Evolutionary conservation across 495 filamentous ascomycete species (phyloP), one percentile per base, ranked within the genome.

Genomic region (Penicillium lividum): DNA sequence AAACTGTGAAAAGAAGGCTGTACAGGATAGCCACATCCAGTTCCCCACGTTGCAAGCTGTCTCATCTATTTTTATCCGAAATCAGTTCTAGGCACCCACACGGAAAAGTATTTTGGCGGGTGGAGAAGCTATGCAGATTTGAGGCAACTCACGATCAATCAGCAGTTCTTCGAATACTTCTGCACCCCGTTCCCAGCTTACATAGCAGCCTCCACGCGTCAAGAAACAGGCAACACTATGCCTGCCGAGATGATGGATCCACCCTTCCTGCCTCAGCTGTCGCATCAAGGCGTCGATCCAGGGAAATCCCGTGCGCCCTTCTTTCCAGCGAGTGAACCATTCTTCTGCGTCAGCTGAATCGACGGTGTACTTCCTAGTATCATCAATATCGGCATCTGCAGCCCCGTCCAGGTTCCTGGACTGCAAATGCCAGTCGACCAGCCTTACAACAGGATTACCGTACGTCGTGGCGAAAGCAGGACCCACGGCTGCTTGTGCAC

Each of bases 221-320:
- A 90, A 72, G 66, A 91, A 89, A 59, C 85, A 90, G 5, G 87
- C 88, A 2, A 91, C 85, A 51, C 85, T 81, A 60, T 91, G 88
- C 15, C 87, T 81, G 2, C 85, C 87, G 0, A 89, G 77, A 61
- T 90, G 88, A 63, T 90, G 87, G 38, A 91, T 89, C 87, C 86
- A 91, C 16, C 88, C 87, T 64, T 89, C 86, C 3, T 67, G 62
- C 9, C 73, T 71, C n/a, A 91, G 73, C 67, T 91, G 87, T 4
- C 87, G 84, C 87, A 91, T 90, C 33, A 90, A 66, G 0, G 86
- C 87, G 61, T 91, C 88, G 58, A 91, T 88, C 79, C 83, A 89
- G 3, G 88, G 87, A 59, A 90, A 89, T 2, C 87, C 87, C 0
- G 87, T 90, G 36, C 71, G 68, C 7, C 87, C 86, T 40, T 79